Base-by-base conservation (phyloP, 1,139 yeast genomes). In the Yamadazyma diospyri region DNA sequence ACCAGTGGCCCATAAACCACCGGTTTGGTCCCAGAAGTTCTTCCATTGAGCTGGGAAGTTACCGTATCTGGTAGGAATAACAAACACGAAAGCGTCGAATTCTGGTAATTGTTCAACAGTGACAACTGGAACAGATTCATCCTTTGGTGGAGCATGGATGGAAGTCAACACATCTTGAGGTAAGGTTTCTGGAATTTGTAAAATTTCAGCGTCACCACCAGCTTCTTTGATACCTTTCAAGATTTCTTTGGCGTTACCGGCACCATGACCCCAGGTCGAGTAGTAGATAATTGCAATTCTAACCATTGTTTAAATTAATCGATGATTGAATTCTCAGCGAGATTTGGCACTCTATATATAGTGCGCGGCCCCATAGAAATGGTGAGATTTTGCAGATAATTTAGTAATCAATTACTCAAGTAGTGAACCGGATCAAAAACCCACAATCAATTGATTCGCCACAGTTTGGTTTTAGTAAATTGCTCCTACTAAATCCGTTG, bases 1-100 rank as follows among this genome's bases (percentile, higher is more conserved):
- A 58, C 94, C 94, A 34, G 59, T 42, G 35, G 84, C 87, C 95
- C 95, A 85, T 44, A 84, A 65, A 35, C 84, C 85, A 54, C 94
- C 94, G 36, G 94, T 82, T 34, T 76, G 60, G 53, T 84, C 94
- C 81, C 88, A 80, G 72, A 81, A 85, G 9, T 88, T 66, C 61
- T 79, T 79, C 73, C 80, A 76, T 66, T 85, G 94, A 28, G 88
- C 83, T 43, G 94, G 87, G 65, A 74, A 69, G 65, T 73, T 80
- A 62, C 94, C 95, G 57, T 57, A 85, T 66, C 95, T 77, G 40
- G 94, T 84, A 55, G 94, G 92, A 44, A 84, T 61, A 57, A 95
- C 95, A 42, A 85, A 82, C 46, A 85, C 46, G 66, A 81, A 78
- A 33, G 82, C 88, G 53, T 85, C 94, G 64, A 80, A 84, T 46